Conservation (phyloP, 352 stramenopile genomes). For the Saprolegnia parasitica region DNA sequence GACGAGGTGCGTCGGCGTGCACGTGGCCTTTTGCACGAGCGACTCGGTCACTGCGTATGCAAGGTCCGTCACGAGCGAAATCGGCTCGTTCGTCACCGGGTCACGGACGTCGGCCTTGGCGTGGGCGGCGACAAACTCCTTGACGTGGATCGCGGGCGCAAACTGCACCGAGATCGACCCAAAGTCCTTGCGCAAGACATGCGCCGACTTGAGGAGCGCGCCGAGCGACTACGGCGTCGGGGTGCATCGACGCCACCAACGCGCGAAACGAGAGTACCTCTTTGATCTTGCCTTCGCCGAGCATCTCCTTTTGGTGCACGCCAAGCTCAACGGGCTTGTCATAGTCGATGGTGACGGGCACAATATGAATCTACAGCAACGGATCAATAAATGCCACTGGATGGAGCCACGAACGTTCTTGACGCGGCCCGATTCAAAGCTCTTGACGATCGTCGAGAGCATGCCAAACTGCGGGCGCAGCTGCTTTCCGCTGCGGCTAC, state of each 20-base stretch:
- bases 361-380: constrained; percentile 54
- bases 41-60: constrained; percentile 71
- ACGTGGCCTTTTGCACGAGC: constrained; percentile 63
- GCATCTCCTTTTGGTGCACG: constrained; percentile 73
- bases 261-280: constrained; percentile 37
- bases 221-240: constrained; percentile 41
- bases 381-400: too few relatives aligned
- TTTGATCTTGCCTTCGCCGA: constrained; percentile 76
- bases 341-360: constrained; percentile 83
- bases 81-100: constrained; percentile 21
- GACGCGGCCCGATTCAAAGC: constrained; percentile 58
- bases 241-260: neutral
- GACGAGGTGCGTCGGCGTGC: constrained; percentile 67
- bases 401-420: constrained; percentile 60
- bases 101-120: neutral
- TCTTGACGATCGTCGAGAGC: constrained; percentile 65
- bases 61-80: constrained; percentile 57
- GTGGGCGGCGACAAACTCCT: constrained; percentile 36
- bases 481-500: constrained; percentile 79
- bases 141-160: constrained; percentile 59
- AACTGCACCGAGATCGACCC: constrained; percentile 79
- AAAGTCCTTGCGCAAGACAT: constrained; percentile 71
- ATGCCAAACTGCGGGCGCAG: constrained; percentile 78
- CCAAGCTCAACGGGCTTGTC: constrained; percentile 79
- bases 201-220: constrained; percentile 62